Percentiles rank a stretch among this genome's conserved stretches.
phyloP scores from a whole-genome alignment of 768 basidiomycete genomes.

The Leucocoprinus birnbaumii region DNA sequence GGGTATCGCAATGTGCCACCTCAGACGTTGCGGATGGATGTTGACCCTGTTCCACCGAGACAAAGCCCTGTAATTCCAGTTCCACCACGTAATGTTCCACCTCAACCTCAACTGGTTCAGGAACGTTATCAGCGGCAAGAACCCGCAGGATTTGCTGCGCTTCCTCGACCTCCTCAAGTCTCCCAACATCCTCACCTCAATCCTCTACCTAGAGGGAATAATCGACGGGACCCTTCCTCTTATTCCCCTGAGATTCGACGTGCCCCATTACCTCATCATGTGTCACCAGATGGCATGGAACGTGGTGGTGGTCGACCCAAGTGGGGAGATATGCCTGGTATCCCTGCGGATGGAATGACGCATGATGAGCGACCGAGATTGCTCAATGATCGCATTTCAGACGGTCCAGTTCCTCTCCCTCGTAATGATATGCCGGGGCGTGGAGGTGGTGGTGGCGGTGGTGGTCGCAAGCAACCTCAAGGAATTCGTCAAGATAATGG shows the following conservation, averaged over 20 bases:
- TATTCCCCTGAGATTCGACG: slow-evolving; percentile 2
- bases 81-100: neutral
- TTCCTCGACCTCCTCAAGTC: neutral
- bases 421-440: neutral
- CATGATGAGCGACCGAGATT: slow-evolving; percentile 1
- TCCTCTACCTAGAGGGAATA: neutral
- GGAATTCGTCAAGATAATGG: slow-evolving; percentile 5
- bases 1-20: neutral
- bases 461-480: slow-evolving; percentile 4
- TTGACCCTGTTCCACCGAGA: neutral
- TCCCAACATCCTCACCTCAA: neutral
- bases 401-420: neutral
- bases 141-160: neutral
- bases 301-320: neutral
- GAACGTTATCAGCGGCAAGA: slow-evolving; percentile 5
- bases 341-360: neutral
- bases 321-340: neutral
- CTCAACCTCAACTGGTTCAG: neutral
- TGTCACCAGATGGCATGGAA: neutral
- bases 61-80: neutral
- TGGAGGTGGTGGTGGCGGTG: neutral
- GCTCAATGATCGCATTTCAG: slow-evolving; percentile 5
- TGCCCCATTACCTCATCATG: neutral
- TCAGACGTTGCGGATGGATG: neutral
- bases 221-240: slow-evolving; percentile 2